phyloP scores from a whole-genome alignment of 768 basidiomycete species.

The Leucosporidium yakuticum region DNA sequence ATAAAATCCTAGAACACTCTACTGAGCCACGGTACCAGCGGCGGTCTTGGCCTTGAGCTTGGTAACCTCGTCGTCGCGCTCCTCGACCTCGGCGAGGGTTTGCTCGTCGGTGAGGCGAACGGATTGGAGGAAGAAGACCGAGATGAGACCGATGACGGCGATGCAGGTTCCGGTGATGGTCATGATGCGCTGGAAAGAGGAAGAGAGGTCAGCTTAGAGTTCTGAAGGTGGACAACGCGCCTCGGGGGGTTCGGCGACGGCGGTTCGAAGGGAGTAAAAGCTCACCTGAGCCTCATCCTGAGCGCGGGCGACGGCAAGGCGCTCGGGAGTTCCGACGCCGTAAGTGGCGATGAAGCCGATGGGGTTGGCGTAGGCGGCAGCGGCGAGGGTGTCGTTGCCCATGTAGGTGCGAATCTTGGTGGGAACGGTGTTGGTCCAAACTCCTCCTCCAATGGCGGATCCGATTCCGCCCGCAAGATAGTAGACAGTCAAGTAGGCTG shows the following conservation, averaged over 20 bases:
- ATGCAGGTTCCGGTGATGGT: slow-evolving; percentile 19
- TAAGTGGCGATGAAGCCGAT: slow-evolving; percentile 37
- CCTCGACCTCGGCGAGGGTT: background rate
- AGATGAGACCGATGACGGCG: slow-evolving; percentile 17
- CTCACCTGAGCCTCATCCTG: slow-evolving; percentile 43
- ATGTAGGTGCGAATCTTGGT: slow-evolving; percentile 37
- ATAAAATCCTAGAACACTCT: no score
- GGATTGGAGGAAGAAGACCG: background rate
- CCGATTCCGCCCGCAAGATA: slow-evolving; percentile 39
- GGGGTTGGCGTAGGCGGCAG: slow-evolving; percentile 39
- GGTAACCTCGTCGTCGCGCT: background rate
- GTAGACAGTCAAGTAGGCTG: slow-evolving; percentile 39
- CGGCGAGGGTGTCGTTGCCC: slow-evolving; percentile 36
- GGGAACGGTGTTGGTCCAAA: slow-evolving; percentile 43
- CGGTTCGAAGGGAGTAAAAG: background rate
- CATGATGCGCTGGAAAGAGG: slow-evolving; percentile 18
- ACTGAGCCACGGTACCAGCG: no score
- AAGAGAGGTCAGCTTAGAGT: background rate
- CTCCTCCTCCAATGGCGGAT: slow-evolving; percentile 9
- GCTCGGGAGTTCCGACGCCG: slow-evolving; percentile 34
- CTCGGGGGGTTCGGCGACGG: background rate
- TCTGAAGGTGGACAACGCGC: no score
- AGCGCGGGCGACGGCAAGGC: slow-evolving; percentile 39
- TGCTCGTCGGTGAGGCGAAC: background rate
- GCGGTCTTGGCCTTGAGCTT: no score